Evolutionary conservation across 164 flowering plant genomes (phyloP), one percentile per base, ranked within the genome.

Genomic region (Buxus sempervirens): DNA sequence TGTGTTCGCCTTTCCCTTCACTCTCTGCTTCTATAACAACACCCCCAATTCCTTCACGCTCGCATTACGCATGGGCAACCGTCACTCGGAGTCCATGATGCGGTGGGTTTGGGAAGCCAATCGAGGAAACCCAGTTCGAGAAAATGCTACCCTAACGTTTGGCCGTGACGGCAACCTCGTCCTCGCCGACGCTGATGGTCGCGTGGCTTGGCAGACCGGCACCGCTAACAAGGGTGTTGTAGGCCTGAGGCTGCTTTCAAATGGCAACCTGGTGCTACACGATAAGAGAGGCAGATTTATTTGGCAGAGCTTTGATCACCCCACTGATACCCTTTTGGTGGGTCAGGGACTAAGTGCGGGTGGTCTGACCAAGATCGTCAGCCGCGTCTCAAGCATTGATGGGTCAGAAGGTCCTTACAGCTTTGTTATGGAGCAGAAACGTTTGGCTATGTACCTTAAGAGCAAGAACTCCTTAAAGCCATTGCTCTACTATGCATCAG

Each of bases 21-120:
- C 54, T 9, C 74, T 80, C 5, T 75, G 75, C 54, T 80, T 80
- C 68, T 80, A 75, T 58, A 80, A 80, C 70, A 70, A 79, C 53
- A 81, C 83, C 21, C 79, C 83, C 0, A 66, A 73, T 27, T 70
- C 79, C 28, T 73, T 48, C 75, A 72, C 63, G 14, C 68, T 81
- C 13, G 81, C 75, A 12, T 49, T 74, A 0, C 66, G 73, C 0
- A 70, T 72, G 68, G 77, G 77, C 0, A 32, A 23, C 24, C 49
- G 63, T 27, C 68, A 53, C 12, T 68, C 70, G 5, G 72, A 64
- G n/a, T 63, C 75, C 32, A 53, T 56, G 23, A 64, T 72, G 73
- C 72, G 79, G 9, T 80, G 79, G 79, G 81, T 77, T 16, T 80
- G 83, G 83, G 80, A 77, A 0, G 83, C 83, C 41, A 80, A 80